Evolutionary conservation across 495 filamentous ascomycete genomes (phyloP), one percentile per base, ranked within the genome.

Genomic region (Aeminium ludgeri): DNA sequence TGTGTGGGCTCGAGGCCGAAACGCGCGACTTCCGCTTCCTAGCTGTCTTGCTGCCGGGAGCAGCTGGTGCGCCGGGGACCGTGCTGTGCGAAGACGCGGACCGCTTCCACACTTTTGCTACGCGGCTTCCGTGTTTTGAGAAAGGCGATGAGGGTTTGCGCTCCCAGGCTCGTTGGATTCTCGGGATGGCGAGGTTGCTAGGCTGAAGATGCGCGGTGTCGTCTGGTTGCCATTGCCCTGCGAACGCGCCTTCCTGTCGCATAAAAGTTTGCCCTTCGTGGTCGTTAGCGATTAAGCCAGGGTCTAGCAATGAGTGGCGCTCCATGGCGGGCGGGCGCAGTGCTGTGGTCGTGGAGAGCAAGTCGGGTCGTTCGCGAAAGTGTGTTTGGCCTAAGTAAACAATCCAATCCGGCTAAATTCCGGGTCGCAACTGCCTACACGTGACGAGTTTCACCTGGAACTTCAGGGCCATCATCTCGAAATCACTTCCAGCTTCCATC

Each of bases 61-160:
- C 20, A 31, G 16, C 8, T 13, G 12, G 12, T 19, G 10, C 15
- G 1, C 11, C 6, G 3, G 19, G 18, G 8, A 27, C 18, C 6
- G 15, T 20, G 6, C 10, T 12, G 2, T 13, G 17, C 31, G 35
- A 11, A 3, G 32, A 3, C 5, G 10, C 13, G 18, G 34, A 40
- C 5, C 58, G 45, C 25, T 55, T 57, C 55, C 55, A 63, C n/a
- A 63, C 45, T 44, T 61, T 59, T 23, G 53, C 49, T 3, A 51
- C 39, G 12, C 50, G 46, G 1, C 49, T 36, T 15, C 17, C 23
- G 10, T 51, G 38, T 27, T 48, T 38, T 18, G 46, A 41, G 19
- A 48, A 45, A 15, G 52, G 56, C 10, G 45, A 41, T 31, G 47
- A 20, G 5, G 53, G 46, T 40, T 51, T 51, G 30, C 59, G 53